Percentiles rank a stretch among this genome's conserved stretches.
These are phyloP conservation scores for Penicillium paxilli DNA, from an alignment of 495 filamentous ascomycete genomes.

Conservation along the genomic window DNA sequence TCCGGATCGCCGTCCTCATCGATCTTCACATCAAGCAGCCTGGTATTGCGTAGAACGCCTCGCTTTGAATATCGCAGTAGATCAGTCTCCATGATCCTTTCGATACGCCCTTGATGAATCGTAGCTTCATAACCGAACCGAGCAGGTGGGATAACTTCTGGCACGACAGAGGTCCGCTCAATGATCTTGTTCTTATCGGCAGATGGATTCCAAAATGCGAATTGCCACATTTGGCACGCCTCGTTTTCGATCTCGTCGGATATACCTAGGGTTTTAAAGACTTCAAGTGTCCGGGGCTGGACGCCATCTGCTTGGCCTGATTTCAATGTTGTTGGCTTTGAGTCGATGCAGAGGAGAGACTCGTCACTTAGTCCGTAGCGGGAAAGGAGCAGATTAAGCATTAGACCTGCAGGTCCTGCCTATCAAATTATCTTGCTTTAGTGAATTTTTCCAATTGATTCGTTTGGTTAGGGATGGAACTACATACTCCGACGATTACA, in stretches of 20 bases:
- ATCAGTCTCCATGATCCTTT: slow-evolving; percentile 60
- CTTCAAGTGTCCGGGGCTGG: slow-evolving; percentile 63
- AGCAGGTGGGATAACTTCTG: slow-evolving; percentile 46
- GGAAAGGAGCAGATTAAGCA: slow-evolving; percentile 48
- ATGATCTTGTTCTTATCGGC: slow-evolving; percentile 47
- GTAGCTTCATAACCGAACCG: slow-evolving; percentile 55
- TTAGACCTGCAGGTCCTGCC: slow-evolving; percentile 48
- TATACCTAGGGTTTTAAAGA: slow-evolving; percentile 49
- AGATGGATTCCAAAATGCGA: slow-evolving; percentile 50
- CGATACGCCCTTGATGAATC: slow-evolving; percentile 62
- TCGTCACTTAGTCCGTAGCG: slow-evolving; percentile 46
- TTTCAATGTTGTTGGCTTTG: slow-evolving; percentile 41
- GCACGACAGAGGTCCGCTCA: slow-evolving; percentile 50
- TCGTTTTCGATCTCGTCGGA: slow-evolving; percentile 38
- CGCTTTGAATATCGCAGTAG: slow-evolving; percentile 48
- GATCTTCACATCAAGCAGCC: slow-evolving; percentile 55
- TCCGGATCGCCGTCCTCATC: slow-evolving; percentile 57
- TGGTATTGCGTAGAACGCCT: slow-evolving; percentile 48
- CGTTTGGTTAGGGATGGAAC: neutral
- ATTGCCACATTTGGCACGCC: slow-evolving; percentile 36
- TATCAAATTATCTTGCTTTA: no score
- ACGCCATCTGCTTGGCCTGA: slow-evolving; percentile 66
- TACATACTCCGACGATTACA: slow-evolving; percentile 33
- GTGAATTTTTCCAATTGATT: neutral
- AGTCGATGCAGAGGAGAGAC: slow-evolving; percentile 47